These are phyloP conservation scores for Calonectria montana DNA, from an alignment of 2,329 filamentous ascomycete species.

Conservation along the genomic window DNA sequence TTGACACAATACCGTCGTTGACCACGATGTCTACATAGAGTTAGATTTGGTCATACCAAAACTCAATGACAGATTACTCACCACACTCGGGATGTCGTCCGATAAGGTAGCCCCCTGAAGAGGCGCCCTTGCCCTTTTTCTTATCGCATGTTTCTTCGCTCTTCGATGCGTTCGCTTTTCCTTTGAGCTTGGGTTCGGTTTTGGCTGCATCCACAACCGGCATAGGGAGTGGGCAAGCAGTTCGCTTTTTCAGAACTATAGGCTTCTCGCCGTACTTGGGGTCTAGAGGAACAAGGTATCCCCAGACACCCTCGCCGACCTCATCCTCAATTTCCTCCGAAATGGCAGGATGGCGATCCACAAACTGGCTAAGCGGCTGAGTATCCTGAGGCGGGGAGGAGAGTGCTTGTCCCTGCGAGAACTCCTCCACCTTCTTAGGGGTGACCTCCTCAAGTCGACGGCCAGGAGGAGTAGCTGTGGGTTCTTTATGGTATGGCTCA, in stretches of 20 bases:
- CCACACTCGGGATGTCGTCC: slow-evolving; percentile 95
- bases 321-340: slow-evolving; percentile 89
- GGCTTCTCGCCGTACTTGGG: slow-evolving; percentile 74
- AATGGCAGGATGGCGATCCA: slow-evolving; percentile 77
- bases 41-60: slow-evolving; percentile 12
- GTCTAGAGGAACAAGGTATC: slow-evolving; percentile 88
- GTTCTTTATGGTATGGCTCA: slow-evolving; percentile 69
- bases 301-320: slow-evolving; percentile 89
- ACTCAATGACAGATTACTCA: slow-evolving; percentile 56
- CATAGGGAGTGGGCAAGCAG: slow-evolving; percentile 73
- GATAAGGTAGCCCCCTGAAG: slow-evolving; percentile 88
- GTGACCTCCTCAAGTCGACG: slow-evolving; percentile 66
- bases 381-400: slow-evolving; percentile 74
- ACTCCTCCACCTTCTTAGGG: slow-evolving; percentile 63
- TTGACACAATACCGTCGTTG: slow-evolving; percentile 84
- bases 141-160: slow-evolving; percentile 72
- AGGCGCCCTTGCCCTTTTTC: slow-evolving; percentile 69
- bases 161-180: slow-evolving; percentile 60
- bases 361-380: slow-evolving; percentile 75
- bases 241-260: slow-evolving; percentile 78
- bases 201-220: slow-evolving; percentile 51
- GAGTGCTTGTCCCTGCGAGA: slow-evolving; percentile 57
- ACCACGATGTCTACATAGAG: slow-evolving; percentile 71
- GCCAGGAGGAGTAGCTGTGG: slow-evolving; percentile 76
- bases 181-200: slow-evolving; percentile 53